Evolutionary conservation across 345 rosid genomes (phyloP).

Genomic region (Anastatica hierochuntica): DNA sequence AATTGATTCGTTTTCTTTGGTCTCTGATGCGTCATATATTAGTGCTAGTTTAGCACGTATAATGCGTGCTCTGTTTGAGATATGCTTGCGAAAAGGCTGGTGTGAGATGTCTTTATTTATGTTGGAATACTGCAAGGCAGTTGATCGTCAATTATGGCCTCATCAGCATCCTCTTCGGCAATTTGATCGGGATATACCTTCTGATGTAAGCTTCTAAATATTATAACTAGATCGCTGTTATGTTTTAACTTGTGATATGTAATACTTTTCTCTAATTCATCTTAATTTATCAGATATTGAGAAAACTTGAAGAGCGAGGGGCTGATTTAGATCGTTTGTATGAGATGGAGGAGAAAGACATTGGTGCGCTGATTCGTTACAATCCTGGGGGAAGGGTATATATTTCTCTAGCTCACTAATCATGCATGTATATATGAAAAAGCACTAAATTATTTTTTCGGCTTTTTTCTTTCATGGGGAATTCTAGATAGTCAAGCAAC

Average conservation of each 20-base stretch:
- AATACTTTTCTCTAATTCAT: slow-evolving; percentile 10
- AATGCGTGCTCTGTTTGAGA: slow-evolving; percentile 91
- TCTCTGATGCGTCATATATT: slow-evolving; percentile 93
- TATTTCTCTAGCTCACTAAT: slow-evolving; percentile 12
- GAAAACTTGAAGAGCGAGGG: slow-evolving; percentile 96
- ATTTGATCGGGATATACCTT: slow-evolving; percentile 73
- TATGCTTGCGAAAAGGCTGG: slow-evolving; percentile 89
- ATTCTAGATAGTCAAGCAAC: slow-evolving; percentile 73
- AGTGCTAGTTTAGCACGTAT: slow-evolving; percentile 99
- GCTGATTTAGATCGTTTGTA: slow-evolving; percentile 67
- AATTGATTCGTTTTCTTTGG: slow-evolving; percentile 80
- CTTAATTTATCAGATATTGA: slow-evolving; percentile 44
- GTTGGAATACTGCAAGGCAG: slow-evolving; percentile 97
- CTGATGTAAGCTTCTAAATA: slow-evolving; percentile 49
- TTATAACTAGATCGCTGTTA: neutral
- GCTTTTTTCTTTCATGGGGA: slow-evolving; percentile 13
- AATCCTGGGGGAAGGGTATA: slow-evolving; percentile 86
- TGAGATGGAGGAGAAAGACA: slow-evolving; percentile 94
- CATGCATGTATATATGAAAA: neutral
- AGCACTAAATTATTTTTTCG: slow-evolving; percentile 7
- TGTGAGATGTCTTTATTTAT: slow-evolving; percentile 81
- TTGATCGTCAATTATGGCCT: slow-evolving; percentile 96
- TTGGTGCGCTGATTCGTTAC: slow-evolving; percentile 87
- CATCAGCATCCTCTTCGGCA: slow-evolving; percentile 93
- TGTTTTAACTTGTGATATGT: slow-evolving; percentile 7